Evolutionary conservation across 2,329 filamentous ascomycete species (phyloP), one percentile per base, ranked within the genome.

Genomic region (Diaporthe velutina): DNA sequence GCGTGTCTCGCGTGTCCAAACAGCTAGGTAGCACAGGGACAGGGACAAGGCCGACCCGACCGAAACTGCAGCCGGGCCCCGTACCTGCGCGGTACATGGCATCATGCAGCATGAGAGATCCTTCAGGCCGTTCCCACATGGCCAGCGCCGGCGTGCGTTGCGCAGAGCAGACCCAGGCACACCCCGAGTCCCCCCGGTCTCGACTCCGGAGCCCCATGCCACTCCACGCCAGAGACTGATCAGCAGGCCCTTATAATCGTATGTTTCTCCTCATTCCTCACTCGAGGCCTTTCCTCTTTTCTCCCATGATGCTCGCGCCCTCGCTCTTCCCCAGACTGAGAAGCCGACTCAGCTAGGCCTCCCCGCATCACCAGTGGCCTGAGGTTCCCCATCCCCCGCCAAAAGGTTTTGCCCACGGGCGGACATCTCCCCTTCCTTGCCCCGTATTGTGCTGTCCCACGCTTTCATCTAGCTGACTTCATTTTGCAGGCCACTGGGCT

Each of bases 171-270:
- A 50, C 70, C 35, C 70, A 54, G 45, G 50, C 61, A 30, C 54
- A 30, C 72, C 57, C 72, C 67, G 68, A 71, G 40, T 61, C 28
- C 38, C 74, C 74, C 58, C 67, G 60, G 64, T 71, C 22, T 67
- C 33, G 48, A 61, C 35, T 45, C 68, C 55, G 73, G 68, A 64
- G 52, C 60, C 72, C 72, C 72, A 66, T 74, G 48, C 68, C 64
- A 72, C 70, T 72, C 70, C 70, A 72, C 70, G 70, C 70, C 57
- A 68, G 48, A 35, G 42, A 48, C 54, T 73, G 71, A 74, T 74
- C 72, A 74, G 67, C 74, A 72, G 71, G 73, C 73, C 64, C 54
- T 72, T 74, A 74, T 74, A 74, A 76, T 76, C 74, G 73, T 76
- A 76, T 76, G 74, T 74, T 74, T 71, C 74, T 68, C 72, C 60